Evolutionary conservation across 768 basidiomycete species (phyloP), one percentile per base, ranked within the genome.

Genomic region (Thelephora ganbajun): DNA sequence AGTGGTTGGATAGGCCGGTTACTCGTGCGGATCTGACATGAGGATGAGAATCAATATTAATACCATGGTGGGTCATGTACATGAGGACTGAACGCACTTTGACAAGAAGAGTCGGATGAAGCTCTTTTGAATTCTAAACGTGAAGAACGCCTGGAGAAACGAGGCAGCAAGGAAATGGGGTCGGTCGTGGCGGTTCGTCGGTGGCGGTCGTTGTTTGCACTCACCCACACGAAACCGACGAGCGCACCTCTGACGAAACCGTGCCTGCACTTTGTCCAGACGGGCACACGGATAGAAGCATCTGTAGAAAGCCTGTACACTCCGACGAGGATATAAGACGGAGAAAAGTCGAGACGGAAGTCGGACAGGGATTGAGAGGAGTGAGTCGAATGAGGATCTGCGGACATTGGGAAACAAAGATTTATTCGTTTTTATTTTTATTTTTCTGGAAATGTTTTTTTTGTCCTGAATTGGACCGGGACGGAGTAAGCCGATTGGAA

Each of bases 221-320:
- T 35, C 56, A 83, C 86, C 86, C 86, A 90, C 30, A 74, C 61
- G 0, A 72, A 58, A 0, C 83, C 90, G 35, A 88, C 81, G 13
- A 74, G 62, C 0, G 74, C 66, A 0, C 92, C 91, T 16, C 90
- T 67, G 43, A 71, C 58, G 1, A 76, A 74, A 0, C 84, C 92
- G 62, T 93, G 82, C 52, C 70, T 74, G 59, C 89, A 86, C 64
- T 89, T 92, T 57, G 83, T 66, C 87, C 91, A 89, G 6, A 83
- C 79, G 3, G 90, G 88, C 20, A 69, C 65, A 50, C 77, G 80
- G 33, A 94, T 66, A 12, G 63, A 63, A 35, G 73, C 68, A 61
- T 93, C 90, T 0, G 83, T 88, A 56, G 78, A 71, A 5, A 96
- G 67, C 23, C 91, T 69, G 62, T 93, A 94, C 14, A 80, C 73